Base-by-base conservation (phyloP, 2,329 filamentous ascomycete genomes). In the Colletotrichum phormii region DNA sequence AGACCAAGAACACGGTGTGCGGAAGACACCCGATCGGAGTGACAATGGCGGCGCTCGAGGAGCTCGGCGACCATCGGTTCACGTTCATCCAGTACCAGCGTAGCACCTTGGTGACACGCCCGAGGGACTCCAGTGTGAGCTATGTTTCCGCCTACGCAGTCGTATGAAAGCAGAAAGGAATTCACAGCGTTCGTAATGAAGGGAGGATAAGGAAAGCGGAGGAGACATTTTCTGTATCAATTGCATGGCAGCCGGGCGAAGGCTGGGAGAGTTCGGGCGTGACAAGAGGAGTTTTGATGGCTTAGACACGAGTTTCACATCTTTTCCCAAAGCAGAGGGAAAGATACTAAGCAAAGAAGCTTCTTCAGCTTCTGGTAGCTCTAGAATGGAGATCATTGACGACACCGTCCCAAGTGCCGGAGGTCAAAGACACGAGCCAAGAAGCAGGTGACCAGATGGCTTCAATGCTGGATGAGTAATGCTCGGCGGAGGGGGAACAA, bases 11-110 rank as follows among this genome's bases (percentile, higher is more conserved):
- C 78, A 98, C 97, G 0, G 94, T 99, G 0, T 99, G 97, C 79
- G 97, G 97, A 4, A 88, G 96, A 61, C 97, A 99, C 84, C 97
- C 97, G 0, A 98, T 99, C 77, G 95, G 97, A 0, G 92, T 98
- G 4, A 89, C 93, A 49, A 95, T 99, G 94, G 95, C 95, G 0
- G 95, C 93, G 0, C 82, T 98, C 73, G 95, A 98, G 83, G 84
- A 87, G 61, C 79, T 94, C 37, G 81, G 83, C 1, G 79, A 81
- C n/a, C 77, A 84, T 76, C 83, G 81, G 64, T 97, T 98, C 82
- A 90, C 89, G 77, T 95, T 98, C 78, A 88, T 98, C 68, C 88
- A 93, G 78, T 99, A 99, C 81, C 92, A 98, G 80, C 90, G 95
- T 72, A 99, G 96, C 82, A 37, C 35, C 72, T 84, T 97, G 81